Evolutionary conservation across 2,329 filamentous ascomycete species (phyloP), one percentile per base, ranked within the genome.

Genomic region (Thelonectria olida): DNA sequence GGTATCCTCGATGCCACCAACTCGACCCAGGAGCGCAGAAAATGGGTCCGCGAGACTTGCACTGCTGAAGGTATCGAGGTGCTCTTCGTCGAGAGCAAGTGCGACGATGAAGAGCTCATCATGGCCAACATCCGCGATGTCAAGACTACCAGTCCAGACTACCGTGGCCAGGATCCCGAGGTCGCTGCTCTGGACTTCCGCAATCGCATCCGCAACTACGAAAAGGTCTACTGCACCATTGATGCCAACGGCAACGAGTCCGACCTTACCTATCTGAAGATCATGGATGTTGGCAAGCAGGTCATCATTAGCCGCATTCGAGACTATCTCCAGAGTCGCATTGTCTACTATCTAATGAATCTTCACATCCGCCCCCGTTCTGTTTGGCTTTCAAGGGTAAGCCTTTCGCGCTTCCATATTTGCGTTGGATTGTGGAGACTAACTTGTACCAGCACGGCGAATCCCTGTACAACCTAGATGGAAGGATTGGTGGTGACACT

Each of bases 281-380:
- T 99, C 74, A 96, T 98, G 84, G 90, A 99, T 73, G 93, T 98
- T 12, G 94, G 96, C 61, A 92, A 92, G 69, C 93, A 97, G 74
- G 94, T 98, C 74, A 96, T 98, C 73, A 98, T 99, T 85, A 99
- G 98, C 80, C 90, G 92, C 74, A 97, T 99, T 73, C 90, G 93
- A 75, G 96, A 99, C 78, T 99, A 99, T 74, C 84, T 99, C 25
- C 96, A 97, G 76, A 97, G 93, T 76, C 90, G 96, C 59, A 90
- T 99, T 44, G 95, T 99, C 45, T 99, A 99, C 79, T 99, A 97
- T 76, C 88, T 98, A 60, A 97, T 98, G 90, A 99, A 98, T 76
- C 84, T 99, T 38, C 96, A 99, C 80, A 99, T 99, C 77, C 95
- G 95, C 66, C 95, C 95, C 17, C 88, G 96, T 58, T 97, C 93